Conservation (phyloP, 768 basidiomycete species). For the Mycena polygramma region DNA sequence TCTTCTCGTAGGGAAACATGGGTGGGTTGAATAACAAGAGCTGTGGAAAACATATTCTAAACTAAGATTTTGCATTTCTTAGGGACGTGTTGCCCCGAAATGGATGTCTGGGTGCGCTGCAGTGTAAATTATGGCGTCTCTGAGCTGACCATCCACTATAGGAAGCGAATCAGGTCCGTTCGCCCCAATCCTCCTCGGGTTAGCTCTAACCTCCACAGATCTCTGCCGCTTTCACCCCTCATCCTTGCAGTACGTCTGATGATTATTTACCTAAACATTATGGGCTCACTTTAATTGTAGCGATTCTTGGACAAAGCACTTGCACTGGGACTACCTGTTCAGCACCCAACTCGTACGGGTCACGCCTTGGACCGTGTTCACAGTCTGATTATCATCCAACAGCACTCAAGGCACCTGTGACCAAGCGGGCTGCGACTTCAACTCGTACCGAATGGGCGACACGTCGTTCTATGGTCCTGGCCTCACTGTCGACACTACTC, state of each 20-base stretch:
- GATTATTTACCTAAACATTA: constrained; percentile 21
- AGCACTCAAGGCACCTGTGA: constrained; percentile 50
- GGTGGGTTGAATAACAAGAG: constrained; percentile 9
- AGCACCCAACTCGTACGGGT: constrained; percentile 26
- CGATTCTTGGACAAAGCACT: constrained; percentile 48
- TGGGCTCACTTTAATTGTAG: constrained; percentile 11
- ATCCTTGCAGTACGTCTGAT: constrained; percentile 46
- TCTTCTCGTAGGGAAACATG: neutral
- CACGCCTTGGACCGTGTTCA: neutral
- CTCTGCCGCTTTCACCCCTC: too few species aligned
- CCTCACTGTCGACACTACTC: constrained; percentile 54
- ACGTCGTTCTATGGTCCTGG: constrained; percentile 53
- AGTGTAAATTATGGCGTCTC: constrained; percentile 6
- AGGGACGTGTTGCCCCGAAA: constrained; percentile 39
- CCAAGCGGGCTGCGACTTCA: constrained; percentile 61
- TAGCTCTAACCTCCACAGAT: constrained; percentile 24
- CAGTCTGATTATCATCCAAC: constrained; percentile 9
- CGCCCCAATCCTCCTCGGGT: constrained; percentile 43
- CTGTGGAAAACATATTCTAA: constrained; percentile 2
- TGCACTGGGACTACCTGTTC: constrained; percentile 53
- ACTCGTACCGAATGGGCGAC: constrained; percentile 56
- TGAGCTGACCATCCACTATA: constrained; percentile 24
- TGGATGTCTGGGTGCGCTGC: constrained; percentile 34
- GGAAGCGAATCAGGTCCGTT: constrained; percentile 29
- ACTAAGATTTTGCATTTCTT: neutral